These are phyloP conservation scores for Takakia lepidozioides DNA, from an alignment of 225 moss, liverwort and hornwort species.

Conservation along the genomic window DNA sequence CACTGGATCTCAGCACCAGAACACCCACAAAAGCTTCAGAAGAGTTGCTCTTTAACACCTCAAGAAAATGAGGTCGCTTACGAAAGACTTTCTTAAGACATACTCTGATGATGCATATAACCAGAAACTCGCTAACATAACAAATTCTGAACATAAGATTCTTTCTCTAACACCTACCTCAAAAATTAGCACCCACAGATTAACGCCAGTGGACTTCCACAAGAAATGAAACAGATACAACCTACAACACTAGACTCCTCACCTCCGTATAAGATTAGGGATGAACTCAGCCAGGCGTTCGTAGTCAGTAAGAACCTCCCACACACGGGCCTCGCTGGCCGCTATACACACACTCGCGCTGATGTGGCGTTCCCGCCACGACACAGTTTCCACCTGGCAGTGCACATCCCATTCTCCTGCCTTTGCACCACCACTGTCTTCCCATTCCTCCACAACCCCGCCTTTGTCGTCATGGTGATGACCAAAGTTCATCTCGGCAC, in stretches of 20 bases:
- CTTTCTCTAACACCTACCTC: too few species aligned
- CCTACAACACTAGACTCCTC: too few species aligned
- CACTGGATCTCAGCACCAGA: conserved; percentile 47
- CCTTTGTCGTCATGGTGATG: conserved; percentile 11
- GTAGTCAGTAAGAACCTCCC: conserved; percentile 90
- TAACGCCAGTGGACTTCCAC: too few species aligned
- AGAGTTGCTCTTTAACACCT: too few species aligned
- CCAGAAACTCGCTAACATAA: too few species aligned
- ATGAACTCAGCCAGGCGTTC: conserved; percentile 90
- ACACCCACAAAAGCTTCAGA: conserved; percentile 17
- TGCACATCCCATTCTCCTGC: conserved; percentile 41
- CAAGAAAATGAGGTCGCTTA: too few species aligned
- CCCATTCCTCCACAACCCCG: conserved; percentile 21
- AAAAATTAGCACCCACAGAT: too few species aligned
- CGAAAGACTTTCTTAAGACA: too few species aligned
- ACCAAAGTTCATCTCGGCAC: conserved; percentile 5
- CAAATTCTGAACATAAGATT: too few species aligned
- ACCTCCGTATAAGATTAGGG: conserved; percentile 85
- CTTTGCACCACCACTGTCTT: conserved; percentile 15
- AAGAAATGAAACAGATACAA: too few species aligned
- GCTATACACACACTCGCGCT: conserved; percentile 68
- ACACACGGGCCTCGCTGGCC: conserved; percentile 55
- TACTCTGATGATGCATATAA: too few species aligned
- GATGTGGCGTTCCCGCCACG: conserved; percentile 94
- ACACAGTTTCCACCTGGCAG: conserved; percentile 77